These are phyloP conservation scores for Sisymbrium altissimum DNA, from an alignment of 345 rosid genomes.

Conservation along the genomic window DNA sequence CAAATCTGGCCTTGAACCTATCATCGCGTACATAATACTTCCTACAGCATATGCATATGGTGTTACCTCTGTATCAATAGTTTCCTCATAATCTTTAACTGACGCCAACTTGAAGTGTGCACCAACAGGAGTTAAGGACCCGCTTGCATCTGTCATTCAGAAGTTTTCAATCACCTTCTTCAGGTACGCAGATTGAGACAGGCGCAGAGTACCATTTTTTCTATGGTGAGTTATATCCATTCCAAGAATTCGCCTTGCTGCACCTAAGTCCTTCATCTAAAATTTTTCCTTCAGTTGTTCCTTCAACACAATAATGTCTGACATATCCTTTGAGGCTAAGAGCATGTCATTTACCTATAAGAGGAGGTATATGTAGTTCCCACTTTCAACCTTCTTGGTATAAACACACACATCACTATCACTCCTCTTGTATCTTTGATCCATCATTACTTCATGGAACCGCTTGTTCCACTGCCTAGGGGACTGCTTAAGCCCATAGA, in stretches of 20 bases:
- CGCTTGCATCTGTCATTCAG: rapidly evolving
- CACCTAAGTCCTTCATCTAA: neutral
- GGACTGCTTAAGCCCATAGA: neutral
- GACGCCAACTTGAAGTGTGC: neutral
- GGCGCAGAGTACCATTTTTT: neutral
- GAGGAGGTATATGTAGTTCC: too few relatives aligned
- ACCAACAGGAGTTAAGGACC: neutral
- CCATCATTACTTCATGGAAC: too few relatives aligned
- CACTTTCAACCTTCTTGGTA: neutral
- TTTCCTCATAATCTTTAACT: neutral
- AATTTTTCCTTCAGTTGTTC: too few relatives aligned
- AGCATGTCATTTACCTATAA: neutral
- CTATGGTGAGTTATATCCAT: neutral
- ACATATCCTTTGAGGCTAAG: neutral
- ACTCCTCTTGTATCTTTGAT: neutral
- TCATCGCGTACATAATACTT: neutral
- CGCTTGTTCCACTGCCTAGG: neutral
- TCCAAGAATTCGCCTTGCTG: neutral
- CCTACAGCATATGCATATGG: neutral
- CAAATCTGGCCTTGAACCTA: neutral
- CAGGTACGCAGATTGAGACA: neutral
- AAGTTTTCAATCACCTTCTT: neutral
- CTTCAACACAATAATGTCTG: too few relatives aligned
- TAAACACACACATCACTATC: neutral
- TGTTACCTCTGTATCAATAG: neutral